Evolutionary conservation across 495 filamentous ascomycete genomes (phyloP), one percentile per base, ranked within the genome.

Genomic region (Aspergillus egyptiacus): DNA sequence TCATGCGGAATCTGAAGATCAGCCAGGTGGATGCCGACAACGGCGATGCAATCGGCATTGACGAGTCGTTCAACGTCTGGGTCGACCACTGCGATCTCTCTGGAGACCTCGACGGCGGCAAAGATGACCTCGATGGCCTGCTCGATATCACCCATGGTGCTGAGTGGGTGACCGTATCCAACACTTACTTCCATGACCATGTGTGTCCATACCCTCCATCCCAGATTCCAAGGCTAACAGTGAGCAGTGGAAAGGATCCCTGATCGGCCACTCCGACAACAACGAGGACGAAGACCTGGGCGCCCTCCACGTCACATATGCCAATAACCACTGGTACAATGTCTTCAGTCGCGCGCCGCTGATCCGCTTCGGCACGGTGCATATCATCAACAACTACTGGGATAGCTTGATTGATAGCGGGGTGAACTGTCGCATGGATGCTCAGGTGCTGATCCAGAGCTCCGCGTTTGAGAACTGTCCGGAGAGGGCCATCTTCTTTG

Each of bases 1-100:
- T 48, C 46, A 48, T 48, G 46, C 46, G 46, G 1, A 48, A 48
- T 35, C 18, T 48, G n/a, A 48, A 48, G 46, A 48, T 48, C 46
- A 17, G 23, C 46, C 22, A 48, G 34, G 46, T 48, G 8, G 32
- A 37, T 9, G 46, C 46, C n/a, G 46, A 48, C 14, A 48, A 48
- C 24, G 46, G 46, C 34, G 46, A 48, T 31, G 46, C 46, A 15
- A 39, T 48, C 14, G 46, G 46, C 24, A 39, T 48, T 27, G 46
- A 48, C 14, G 46, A 17, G 13, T 48, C 46, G n/a, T 18, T 14
- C 46, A 48, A 48, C 18, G 34, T 48, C 31, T 48, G 46, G 46
- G 46, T 48, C 31, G 46, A 48, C 34, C 46, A 48, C 23, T 48
- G 46, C n/a, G 46, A 48, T 14, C 34, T 48, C 46, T 39, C 34